A percentile compares a stretch with the other conserved stretches of the same genome.
Conservation (phyloP, 73 alveolate genomes). For the Paramecium octaurelia region DNA sequence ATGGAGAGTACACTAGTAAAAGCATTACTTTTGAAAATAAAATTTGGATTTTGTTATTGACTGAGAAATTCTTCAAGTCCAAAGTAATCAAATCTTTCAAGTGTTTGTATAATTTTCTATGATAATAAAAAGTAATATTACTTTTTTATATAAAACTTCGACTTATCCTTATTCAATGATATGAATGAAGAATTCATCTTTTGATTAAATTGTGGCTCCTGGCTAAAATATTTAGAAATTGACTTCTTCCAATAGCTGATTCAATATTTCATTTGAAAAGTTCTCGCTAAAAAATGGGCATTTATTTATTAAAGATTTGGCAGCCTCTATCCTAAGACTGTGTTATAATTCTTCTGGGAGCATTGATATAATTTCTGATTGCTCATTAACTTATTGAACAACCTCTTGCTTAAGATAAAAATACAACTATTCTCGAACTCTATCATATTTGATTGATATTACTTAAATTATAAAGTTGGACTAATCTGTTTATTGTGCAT, state of each 20-base stretch:
- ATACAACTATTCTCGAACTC: conserved; percentile 31
- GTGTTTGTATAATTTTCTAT: neutral
- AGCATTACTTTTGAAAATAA: neutral
- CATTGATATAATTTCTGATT: neutral
- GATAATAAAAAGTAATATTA: neutral
- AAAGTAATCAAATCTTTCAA: neutral
- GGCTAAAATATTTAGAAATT: neutral
- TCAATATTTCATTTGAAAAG: neutral
- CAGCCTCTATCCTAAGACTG: neutral
- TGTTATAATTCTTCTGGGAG: conserved; percentile 27
- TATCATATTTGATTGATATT: neutral
- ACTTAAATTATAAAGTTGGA: neutral
- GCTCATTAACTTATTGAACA: neutral
- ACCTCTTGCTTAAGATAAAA: neutral
- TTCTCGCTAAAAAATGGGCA: neutral
- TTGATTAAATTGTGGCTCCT: conserved; percentile 7
- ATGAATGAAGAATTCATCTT: neutral
- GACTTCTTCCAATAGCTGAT: neutral
- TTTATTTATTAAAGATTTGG: neutral
- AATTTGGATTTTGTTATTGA: neutral
- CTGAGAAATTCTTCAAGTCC: neutral
- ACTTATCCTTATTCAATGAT: conserved; percentile 26
- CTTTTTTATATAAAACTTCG: conserved; percentile 1
- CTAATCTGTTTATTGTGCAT: neutral
- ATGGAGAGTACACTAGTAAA: conserved; percentile 13